Evolutionary conservation across 2,329 filamentous ascomycete genomes (phyloP).

Genomic region (Diaporthe sp.): DNA sequence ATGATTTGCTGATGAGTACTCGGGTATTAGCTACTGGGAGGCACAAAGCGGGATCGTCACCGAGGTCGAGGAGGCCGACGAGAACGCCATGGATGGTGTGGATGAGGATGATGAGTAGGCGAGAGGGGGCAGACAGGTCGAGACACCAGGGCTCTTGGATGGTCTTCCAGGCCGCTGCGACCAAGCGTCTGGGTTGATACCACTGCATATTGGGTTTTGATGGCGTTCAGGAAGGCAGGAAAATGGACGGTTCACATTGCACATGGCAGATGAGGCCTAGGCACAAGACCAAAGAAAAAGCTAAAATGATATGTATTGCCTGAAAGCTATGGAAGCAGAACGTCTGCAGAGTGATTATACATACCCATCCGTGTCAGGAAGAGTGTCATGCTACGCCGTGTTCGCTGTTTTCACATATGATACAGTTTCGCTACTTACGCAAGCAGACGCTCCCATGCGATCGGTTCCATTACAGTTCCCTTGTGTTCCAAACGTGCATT

Average conservation of each 20-base stretch:
- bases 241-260: slow-evolving; percentile 10
- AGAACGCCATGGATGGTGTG: slow-evolving; percentile 43
- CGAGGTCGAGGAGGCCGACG: slow-evolving; percentile 61
- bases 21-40: slow-evolving; percentile 69
- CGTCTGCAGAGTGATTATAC: neutral
- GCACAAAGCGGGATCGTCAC: slow-evolving; percentile 71
- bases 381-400: slow-evolving; percentile 7
- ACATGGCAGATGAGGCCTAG: neutral
- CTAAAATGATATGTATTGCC: slow-evolving; percentile 27
- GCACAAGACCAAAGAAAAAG: slow-evolving; percentile 13
- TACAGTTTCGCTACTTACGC: slow-evolving; percentile 42
- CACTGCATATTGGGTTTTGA: slow-evolving; percentile 33
- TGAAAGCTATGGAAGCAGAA: neutral
- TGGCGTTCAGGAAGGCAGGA: slow-evolving; percentile 35
- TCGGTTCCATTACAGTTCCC: slow-evolving; percentile 11
- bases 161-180: neutral
- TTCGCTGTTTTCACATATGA: slow-evolving; percentile 39
- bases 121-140: neutral
- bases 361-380: neutral
- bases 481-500: slow-evolving; percentile 4
- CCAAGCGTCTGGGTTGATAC: slow-evolving; percentile 32
- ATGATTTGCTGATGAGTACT: slow-evolving; percentile 40
- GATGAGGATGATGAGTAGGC: slow-evolving; percentile 46
- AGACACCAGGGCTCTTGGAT: neutral
- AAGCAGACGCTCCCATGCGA: slow-evolving; percentile 3